phyloP scores from a whole-genome alignment of 2,329 filamentous ascomycete genomes.

The Aspergillus flavus region DNA sequence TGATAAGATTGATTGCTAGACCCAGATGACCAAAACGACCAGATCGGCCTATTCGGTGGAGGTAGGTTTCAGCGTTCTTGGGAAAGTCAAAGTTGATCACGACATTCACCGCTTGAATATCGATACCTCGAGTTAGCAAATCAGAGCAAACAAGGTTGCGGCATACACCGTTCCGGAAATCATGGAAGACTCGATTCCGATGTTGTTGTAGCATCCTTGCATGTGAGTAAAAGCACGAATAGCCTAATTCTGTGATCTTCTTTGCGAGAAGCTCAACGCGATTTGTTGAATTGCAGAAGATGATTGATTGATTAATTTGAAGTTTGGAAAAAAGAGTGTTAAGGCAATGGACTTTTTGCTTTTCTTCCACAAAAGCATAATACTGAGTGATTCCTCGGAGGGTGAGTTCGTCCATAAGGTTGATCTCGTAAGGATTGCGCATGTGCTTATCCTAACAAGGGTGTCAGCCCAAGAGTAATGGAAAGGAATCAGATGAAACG shows the following conservation, averaged over 20 bases:
- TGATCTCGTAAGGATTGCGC: constrained; percentile 95
- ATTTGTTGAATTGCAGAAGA: constrained; percentile 99
- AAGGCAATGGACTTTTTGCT: constrained; percentile 97
- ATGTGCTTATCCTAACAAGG: constrained; percentile 79
- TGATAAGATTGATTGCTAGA: constrained; percentile 98
- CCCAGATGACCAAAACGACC: constrained; percentile 96
- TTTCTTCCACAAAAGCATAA: constrained; percentile 98
- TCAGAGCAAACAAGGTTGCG: constrained; percentile 98
- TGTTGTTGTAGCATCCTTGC: constrained; percentile 97
- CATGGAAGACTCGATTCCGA: constrained; percentile 97
- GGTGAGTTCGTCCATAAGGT: constrained; percentile 98
- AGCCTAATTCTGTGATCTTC: constrained; percentile 98
- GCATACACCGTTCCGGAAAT: constrained; percentile 97
- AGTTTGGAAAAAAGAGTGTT: constrained; percentile 99
- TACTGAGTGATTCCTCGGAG: constrained; percentile 98
- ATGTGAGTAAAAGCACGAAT: constrained; percentile 99
- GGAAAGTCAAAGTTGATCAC: constrained; percentile 99
- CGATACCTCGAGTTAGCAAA: constrained; percentile 95
- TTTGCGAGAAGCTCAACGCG: constrained; percentile 96
- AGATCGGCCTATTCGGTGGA: constrained; percentile 96
- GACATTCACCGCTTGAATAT: constrained; percentile 98
- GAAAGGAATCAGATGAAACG: background rate
- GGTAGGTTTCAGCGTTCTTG: constrained; percentile 98
- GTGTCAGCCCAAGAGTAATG: constrained; percentile 31
- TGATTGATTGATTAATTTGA: constrained; percentile 99